Evolutionary conservation across 257 asterid genomes (phyloP).

Genomic region (Solanum piurae): DNA sequence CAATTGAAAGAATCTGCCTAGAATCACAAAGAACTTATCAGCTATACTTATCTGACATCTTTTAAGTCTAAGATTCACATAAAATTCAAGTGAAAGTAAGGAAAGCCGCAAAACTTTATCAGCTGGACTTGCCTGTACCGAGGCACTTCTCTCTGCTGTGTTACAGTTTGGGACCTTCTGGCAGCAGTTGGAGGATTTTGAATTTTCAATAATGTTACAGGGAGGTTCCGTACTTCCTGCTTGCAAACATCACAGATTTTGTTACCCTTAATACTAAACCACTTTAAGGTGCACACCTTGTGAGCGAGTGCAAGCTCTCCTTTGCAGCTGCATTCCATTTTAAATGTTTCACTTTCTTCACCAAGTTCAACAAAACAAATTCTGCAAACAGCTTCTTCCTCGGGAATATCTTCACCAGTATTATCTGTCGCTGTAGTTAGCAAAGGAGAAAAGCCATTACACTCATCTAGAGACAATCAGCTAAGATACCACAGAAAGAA

Average conservation of each 20-base stretch:
- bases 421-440: slow-evolving; percentile 30
- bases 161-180: slow-evolving; percentile 37
- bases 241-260: slow-evolving; percentile 87
- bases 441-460: not conserved
- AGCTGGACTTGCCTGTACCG: slow-evolving; percentile 64
- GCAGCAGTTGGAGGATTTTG: slow-evolving; percentile 51
- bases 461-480: not conserved
- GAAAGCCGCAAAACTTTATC: not conserved
- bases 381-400: slow-evolving; percentile 98
- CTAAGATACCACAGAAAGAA: not conserved
- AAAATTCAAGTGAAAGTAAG: not conserved
- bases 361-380: slow-evolving; percentile 85
- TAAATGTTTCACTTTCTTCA: slow-evolving; percentile 90
- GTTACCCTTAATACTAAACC: slow-evolving; percentile 96
- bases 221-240: slow-evolving; percentile 86
- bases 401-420: slow-evolving; percentile 87
- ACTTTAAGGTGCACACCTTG: slow-evolving; percentile 82
- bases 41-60: not conserved
- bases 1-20: not conserved
- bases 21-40: not conserved
- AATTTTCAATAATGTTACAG: slow-evolving; percentile 70
- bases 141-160: slow-evolving; percentile 46
- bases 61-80: not conserved
- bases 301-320: slow-evolving; percentile 99
- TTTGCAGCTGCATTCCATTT: slow-evolving; percentile 96